Conservation (phyloP, 495 filamentous ascomycete genomes). For the Annulohypoxylon maeteangense region DNA sequence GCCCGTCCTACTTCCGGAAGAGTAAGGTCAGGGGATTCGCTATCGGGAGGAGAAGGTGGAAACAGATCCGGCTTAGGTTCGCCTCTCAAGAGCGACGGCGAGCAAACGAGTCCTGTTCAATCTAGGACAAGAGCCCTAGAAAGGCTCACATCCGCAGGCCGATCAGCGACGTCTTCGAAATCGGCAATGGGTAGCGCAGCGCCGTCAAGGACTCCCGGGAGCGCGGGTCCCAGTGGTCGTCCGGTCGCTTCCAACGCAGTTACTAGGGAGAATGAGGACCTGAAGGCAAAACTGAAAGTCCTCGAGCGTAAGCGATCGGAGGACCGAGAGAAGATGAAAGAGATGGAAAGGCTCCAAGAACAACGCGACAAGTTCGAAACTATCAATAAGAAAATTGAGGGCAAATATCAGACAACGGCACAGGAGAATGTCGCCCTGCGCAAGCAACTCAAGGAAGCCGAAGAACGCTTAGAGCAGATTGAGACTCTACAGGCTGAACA, state of each 20-base stretch:
- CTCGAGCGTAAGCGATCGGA: constrained; percentile 85
- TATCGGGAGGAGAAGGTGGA: constrained; percentile 53
- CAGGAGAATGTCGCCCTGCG: constrained; percentile 81
- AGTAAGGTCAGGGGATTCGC: constrained; percentile 55
- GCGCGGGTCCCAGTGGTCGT: constrained; percentile 42
- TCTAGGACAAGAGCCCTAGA: constrained; percentile 58
- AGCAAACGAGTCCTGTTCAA: constrained; percentile 61
- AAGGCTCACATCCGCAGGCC: constrained; percentile 53
- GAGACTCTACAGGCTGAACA: constrained; percentile 82
- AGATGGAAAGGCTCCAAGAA: constrained; percentile 76
- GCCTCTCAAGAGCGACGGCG: constrained; percentile 54
- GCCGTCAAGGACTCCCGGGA: constrained; percentile 34
- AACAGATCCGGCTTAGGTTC: constrained; percentile 51
- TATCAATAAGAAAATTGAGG: constrained; percentile 91
- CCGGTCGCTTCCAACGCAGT: constrained; percentile 52
- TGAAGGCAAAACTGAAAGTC: constrained; percentile 80
- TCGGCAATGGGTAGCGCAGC: constrained; percentile 40
- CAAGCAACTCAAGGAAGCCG: constrained; percentile 79
- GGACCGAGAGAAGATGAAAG: constrained; percentile 87
- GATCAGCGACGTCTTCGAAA: constrained; percentile 45
- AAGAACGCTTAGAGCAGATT: constrained; percentile 71
- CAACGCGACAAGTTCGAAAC: constrained; percentile 87
- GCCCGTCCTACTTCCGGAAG: constrained; percentile 50
- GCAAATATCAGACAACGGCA: constrained; percentile 88
- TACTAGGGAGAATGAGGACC: constrained; percentile 77